Conservation (phyloP, 2,329 filamentous ascomycete species). For the Botrytis paeoniae region DNA sequence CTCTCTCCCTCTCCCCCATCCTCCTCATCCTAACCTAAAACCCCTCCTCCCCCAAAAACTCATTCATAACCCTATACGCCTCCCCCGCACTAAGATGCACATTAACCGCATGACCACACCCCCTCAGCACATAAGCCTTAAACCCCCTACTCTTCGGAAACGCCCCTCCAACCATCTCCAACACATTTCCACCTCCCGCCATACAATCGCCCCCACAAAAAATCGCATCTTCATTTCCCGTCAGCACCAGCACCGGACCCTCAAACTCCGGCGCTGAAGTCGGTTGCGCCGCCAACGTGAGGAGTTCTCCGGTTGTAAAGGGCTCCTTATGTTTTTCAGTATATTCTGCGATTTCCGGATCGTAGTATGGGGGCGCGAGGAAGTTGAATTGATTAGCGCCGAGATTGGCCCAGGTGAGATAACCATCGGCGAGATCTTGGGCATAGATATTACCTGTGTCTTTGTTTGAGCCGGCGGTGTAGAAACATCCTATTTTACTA, state of each 20-base stretch:
- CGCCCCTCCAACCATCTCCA: background rate
- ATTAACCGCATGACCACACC: slow-evolving; percentile 12
- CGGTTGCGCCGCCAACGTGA: slow-evolving; percentile 2
- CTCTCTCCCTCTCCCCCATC: background rate
- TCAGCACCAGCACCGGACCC: background rate
- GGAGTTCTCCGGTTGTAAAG: background rate
- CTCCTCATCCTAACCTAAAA: background rate
- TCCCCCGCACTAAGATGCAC: slow-evolving; percentile 10
- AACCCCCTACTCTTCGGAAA: background rate
- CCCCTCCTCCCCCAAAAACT: background rate
- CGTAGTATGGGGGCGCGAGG: slow-evolving; percentile 9
- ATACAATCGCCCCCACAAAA: slow-evolving; percentile 12
- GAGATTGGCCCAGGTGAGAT: slow-evolving; percentile 16
- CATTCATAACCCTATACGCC: slow-evolving; percentile 17
- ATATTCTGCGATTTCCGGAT: background rate
- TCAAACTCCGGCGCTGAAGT: background rate
- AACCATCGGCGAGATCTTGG: background rate
- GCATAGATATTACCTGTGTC: background rate
- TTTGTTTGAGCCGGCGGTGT: background rate
- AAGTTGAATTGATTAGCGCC: slow-evolving; percentile 14
- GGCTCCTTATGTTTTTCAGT: background rate
- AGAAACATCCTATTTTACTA: background rate
- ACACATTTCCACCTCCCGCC: background rate
- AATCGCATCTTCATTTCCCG: slow-evolving; percentile 6
- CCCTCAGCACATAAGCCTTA: background rate